A percentile compares a stretch with the other conserved stretches of the same genome.
Evolutionary conservation across 345 rosid genomes (phyloP).

Genomic region (Camelina neglecta): DNA sequence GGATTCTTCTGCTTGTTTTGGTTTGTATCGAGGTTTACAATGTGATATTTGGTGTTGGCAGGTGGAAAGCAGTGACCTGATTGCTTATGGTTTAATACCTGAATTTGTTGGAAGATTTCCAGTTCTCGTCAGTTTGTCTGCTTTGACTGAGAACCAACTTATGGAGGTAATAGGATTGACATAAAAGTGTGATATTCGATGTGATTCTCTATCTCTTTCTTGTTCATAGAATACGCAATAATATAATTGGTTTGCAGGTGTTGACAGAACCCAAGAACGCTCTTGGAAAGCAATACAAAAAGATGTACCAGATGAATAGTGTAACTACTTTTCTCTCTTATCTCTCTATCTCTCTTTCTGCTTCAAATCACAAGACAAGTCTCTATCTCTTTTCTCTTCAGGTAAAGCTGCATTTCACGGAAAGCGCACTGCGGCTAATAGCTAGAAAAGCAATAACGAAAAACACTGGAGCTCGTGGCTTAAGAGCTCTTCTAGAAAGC

Average conservation of each 20-base stretch:
- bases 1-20: constrained; percentile 19
- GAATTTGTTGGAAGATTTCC: constrained; percentile 99
- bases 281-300: constrained; percentile 92
- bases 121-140: constrained; percentile 90
- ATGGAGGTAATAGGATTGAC: constrained; percentile 63
- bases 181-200: constrained; percentile 1
- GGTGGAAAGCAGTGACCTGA: constrained; percentile 98
- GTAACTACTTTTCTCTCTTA: constrained; percentile 54
- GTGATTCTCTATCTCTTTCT: neutral
- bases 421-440: constrained; percentile 72
- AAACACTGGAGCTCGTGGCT: constrained; percentile 93
- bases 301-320: constrained; percentile 89
- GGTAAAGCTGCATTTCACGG: constrained; percentile 91
- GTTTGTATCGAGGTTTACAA: constrained; percentile 10
- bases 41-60: constrained; percentile 46
- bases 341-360: neutral
- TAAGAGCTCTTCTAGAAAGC: constrained; percentile 83
- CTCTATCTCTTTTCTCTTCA: constrained; percentile 39
- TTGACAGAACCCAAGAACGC: constrained; percentile 96
- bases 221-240: constrained; percentile 3
- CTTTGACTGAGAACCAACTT: constrained; percentile 94
- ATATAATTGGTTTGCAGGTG: constrained; percentile 55
- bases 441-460: constrained; percentile 87
- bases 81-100: constrained; percentile 94
- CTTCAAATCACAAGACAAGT: constrained; percentile 24